Percentiles rank a stretch among this genome's conserved stretches.
phyloP scores from a whole-genome alignment of 2,329 filamentous ascomycete genomes.

The Fusarium cyanostomum region DNA sequence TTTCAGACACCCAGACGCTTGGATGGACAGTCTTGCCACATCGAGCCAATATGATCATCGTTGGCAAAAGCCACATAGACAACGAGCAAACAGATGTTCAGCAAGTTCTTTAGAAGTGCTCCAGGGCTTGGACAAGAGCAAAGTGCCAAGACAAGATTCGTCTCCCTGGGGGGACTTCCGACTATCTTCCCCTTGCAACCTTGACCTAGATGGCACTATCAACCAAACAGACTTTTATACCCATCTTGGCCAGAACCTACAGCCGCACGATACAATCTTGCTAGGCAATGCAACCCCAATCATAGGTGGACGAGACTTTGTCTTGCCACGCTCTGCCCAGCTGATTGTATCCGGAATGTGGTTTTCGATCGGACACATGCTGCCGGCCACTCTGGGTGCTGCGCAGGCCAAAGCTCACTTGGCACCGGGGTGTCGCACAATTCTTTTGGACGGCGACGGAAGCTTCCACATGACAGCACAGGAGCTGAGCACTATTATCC shows the following conservation, averaged over 20 bases:
- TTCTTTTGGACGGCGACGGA: conserved; percentile 8
- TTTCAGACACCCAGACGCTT: conserved; percentile 23
- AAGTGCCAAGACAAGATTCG: not conserved
- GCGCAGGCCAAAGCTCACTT: not conserved
- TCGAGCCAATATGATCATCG: not conserved
- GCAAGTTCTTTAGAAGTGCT: not conserved
- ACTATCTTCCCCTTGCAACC: not conserved
- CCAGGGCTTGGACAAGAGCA: fast-evolving
- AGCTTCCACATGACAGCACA: conserved; percentile 21
- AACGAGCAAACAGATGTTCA: not conserved
- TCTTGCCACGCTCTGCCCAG: not conserved
- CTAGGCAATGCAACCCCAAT: conserved; percentile 16
- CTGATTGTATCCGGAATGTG: conserved; percentile 20
- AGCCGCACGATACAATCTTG: not conserved
- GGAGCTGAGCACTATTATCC: conserved; percentile 15
- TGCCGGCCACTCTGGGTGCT: conserved; percentile 4
- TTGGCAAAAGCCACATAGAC: not conserved
- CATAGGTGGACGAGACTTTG: conserved; percentile 11
- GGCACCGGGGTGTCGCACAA: not conserved
- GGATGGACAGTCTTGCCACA: conserved; percentile 7
- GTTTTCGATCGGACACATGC: conserved; percentile 19
- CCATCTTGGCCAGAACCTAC: not conserved
- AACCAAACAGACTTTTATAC: conserved; percentile 14
- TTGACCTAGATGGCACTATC: not conserved
- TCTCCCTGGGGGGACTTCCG: conserved; percentile 5